A percentile compares a stretch with the other conserved stretches of the same genome.
phyloP scores from a whole-genome alignment of 2,329 filamentous ascomycete genomes.

The Paecilomyces fulvus region DNA sequence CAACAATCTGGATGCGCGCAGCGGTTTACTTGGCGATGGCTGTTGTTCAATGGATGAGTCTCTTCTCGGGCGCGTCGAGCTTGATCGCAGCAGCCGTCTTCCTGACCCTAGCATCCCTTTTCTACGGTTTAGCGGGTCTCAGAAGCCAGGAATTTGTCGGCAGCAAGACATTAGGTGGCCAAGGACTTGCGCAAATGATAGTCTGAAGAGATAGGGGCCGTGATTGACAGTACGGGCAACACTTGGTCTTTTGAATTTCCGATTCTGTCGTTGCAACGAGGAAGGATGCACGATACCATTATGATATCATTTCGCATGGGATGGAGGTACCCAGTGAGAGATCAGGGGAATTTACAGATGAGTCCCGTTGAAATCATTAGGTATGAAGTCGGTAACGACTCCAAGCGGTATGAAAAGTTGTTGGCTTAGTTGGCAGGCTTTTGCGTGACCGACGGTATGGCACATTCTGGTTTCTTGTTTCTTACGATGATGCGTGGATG shows the following conservation, averaged over 20 bases:
- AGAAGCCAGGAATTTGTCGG: constrained; percentile 40
- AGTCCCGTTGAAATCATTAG: not conserved
- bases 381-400: not conserved
- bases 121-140: constrained; percentile 54
- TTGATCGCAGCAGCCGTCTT: constrained; percentile 82
- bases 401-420: not conserved
- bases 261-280: not conserved
- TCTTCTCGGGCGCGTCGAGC: constrained; percentile 56
- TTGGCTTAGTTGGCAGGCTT: not conserved
- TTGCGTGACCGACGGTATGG: not conserved
- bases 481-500: not conserved
- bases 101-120: constrained; percentile 64
- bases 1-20: constrained; percentile 95
- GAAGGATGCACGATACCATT: not conserved
- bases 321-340: not conserved
- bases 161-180: constrained; percentile 93
- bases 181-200: constrained; percentile 96
- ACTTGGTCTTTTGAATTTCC: not conserved
- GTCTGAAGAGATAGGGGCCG: constrained; percentile 45
- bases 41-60: constrained; percentile 73
- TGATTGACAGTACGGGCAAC: not conserved
- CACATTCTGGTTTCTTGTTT: not conserved
- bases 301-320: not conserved
- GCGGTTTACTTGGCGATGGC: constrained; percentile 77
- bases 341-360: not conserved